Base-by-base conservation (phyloP, 768 basidiomycete genomes). In the Coprinopsis sp. region DNA sequence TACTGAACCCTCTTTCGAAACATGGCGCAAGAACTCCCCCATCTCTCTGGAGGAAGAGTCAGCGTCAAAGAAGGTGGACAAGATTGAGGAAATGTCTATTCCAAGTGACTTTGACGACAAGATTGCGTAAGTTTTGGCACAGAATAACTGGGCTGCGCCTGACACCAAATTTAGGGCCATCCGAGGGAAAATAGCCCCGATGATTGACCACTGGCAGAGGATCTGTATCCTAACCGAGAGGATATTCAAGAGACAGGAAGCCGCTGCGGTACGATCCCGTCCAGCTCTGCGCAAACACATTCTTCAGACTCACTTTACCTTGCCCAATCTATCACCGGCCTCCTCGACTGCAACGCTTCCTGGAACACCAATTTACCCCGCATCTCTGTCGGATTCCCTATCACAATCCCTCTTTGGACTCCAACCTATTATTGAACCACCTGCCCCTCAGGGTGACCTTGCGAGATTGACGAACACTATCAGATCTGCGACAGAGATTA, bases 61-160 rank as follows among this genome's bases (percentile, higher is more conserved):
- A 0, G 67, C 70, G 0, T 83, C 82, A 51, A 90, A 88, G 57
- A 79, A 84, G 21, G 74, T 92, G 7, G 90, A 91, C 54, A 73
- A 77, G 38, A 70, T 84, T 13, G 91, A 95, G 58, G 91, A 96
- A 65, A 91, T 94, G 88, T 72, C 81, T 10, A 91, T 97, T 44
- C 95, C 95, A 3, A 82, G 87, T 49, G 92, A 97, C 64, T 72
- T 97, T 6, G 91, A 93, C 51, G 87, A 93, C 39, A 95, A 94
- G 61, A 79, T 97, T 46, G 73, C 76, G 86, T 87, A 68, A 49
- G 78, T 54, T 38, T 13, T 37, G 6, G 25, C 27, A 23, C 22
- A 47, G 51, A 28, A 10, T 37, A 44, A 37, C 25, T 46, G 16
- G 37, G 37, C 37, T 7, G 27, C 47, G 22, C 46, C 52, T 50